Conservation (phyloP, 176 grass and related monocot species). For the Elaeis guineensis region DNA sequence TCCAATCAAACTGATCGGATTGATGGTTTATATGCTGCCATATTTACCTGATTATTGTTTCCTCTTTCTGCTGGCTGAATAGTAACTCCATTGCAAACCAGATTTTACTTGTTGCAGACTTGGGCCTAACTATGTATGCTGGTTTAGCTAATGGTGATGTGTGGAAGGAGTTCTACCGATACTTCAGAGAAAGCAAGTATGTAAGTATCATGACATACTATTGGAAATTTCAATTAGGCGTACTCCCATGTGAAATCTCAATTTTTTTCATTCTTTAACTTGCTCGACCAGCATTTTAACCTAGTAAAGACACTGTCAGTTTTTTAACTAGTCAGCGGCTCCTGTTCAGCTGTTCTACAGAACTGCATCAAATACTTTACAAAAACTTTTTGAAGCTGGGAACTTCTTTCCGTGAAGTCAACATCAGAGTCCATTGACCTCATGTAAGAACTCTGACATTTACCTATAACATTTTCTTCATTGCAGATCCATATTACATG, state of each 20-base stretch:
- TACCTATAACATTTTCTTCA: conserved; percentile 2
- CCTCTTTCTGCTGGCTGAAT: not conserved
- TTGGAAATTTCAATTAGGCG: not conserved
- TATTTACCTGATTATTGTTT: too few relatives aligned
- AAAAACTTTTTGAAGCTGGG: too few relatives aligned
- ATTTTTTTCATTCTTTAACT: conserved; percentile 4
- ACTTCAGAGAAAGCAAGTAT: conserved; percentile 82
- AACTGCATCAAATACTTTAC: too few relatives aligned
- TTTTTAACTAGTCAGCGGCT: too few relatives aligned
- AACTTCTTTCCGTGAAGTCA: not conserved
- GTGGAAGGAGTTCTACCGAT: conserved; percentile 78
- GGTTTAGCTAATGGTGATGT: conserved; percentile 55
- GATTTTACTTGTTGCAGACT: conserved; percentile 53
- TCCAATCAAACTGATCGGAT: too few relatives aligned
- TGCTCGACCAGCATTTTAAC: not conserved
- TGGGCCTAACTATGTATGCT: conserved; percentile 72
- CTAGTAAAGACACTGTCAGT: too few relatives aligned
- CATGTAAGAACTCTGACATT: conserved; percentile 7
- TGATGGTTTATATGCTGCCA: too few relatives aligned
- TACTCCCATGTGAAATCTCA: not conserved
- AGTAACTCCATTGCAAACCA: conserved; percentile 27
- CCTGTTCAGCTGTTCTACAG: too few relatives aligned
- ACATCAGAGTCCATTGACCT: not conserved
- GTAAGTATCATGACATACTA: conserved; percentile 30
- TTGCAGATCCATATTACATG: conserved; percentile 73